Conservation (phyloP, 345 rosid genomes). For the Eucalyptus tenuipes region DNA sequence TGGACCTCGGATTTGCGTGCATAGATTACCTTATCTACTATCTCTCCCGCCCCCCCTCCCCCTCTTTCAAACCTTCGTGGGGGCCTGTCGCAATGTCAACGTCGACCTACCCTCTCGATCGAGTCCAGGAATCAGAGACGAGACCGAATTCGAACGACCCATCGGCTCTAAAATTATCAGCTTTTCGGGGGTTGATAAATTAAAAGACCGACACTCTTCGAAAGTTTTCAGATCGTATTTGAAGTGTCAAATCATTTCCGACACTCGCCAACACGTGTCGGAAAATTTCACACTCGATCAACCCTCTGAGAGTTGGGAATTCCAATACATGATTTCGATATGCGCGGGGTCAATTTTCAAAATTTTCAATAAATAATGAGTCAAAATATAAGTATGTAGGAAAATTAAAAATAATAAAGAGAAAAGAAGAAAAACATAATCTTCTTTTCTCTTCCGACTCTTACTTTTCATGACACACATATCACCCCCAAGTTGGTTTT, state of each 20-base stretch:
- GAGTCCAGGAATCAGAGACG: neutral
- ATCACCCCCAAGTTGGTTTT: no score
- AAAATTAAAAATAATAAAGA: no score
- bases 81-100: neutral
- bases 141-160: neutral
- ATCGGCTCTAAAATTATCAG: neutral
- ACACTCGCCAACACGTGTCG: rapidly evolving
- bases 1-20: neutral
- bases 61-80: neutral
- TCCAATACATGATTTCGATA: rapidly evolving
- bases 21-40: neutral
- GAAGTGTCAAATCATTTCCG: rapidly evolving
- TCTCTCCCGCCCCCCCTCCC: neutral
- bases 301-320: rapidly evolving
- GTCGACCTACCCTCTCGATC: neutral
- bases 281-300: rapidly evolving
- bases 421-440: no score
- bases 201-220: rapidly evolving
- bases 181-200: no score
- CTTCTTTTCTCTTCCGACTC: no score
- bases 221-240: no score
- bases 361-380: rapidly evolving
- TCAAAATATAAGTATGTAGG: no score
- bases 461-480: no score
- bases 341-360: no score